Evolutionary conservation across 345 rosid species (phyloP).

Genomic region (Turritis glabra): DNA sequence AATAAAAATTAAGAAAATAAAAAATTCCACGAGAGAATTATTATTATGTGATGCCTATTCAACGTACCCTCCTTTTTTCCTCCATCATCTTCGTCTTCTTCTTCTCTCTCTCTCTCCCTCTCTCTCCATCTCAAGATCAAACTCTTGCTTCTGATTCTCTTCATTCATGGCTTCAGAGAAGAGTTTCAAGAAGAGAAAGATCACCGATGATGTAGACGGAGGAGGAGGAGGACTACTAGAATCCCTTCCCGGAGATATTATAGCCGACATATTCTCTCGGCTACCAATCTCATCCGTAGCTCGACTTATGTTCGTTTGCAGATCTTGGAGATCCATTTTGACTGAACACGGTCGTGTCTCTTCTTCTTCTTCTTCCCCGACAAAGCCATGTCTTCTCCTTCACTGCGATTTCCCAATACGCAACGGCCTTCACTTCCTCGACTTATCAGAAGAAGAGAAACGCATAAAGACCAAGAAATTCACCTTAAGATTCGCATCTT

Average conservation of each 20-base stretch:
- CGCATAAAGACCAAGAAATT: constrained; percentile 45
- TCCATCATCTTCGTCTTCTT: constrained; percentile 29
- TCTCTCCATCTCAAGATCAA: constrained; percentile 25
- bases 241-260: constrained; percentile 58
- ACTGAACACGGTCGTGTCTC: constrained; percentile 40
- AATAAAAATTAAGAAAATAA: background rate
- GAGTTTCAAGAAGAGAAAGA: constrained; percentile 36
- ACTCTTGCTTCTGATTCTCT: constrained; percentile 20
- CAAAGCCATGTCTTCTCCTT: constrained; percentile 56
- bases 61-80: constrained; percentile 45
- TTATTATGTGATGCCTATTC: constrained; percentile 51
- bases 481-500: constrained; percentile 38
- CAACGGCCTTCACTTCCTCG: constrained; percentile 53
- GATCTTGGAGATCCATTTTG: constrained; percentile 48
- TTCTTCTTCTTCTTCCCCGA: constrained; percentile 32
- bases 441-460: constrained; percentile 45
- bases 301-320: constrained; percentile 55
- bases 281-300: constrained; percentile 60
- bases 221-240: constrained; percentile 40
- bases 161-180: constrained; percentile 42
- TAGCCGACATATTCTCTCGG: constrained; percentile 61
- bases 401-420: constrained; percentile 60
- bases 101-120: constrained; percentile 3
- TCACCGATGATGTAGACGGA: constrained; percentile 21
- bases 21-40: constrained; percentile 30